Conservation (phyloP, 2,329 filamentous ascomycete species). For the Calycina herbarum region DNA sequence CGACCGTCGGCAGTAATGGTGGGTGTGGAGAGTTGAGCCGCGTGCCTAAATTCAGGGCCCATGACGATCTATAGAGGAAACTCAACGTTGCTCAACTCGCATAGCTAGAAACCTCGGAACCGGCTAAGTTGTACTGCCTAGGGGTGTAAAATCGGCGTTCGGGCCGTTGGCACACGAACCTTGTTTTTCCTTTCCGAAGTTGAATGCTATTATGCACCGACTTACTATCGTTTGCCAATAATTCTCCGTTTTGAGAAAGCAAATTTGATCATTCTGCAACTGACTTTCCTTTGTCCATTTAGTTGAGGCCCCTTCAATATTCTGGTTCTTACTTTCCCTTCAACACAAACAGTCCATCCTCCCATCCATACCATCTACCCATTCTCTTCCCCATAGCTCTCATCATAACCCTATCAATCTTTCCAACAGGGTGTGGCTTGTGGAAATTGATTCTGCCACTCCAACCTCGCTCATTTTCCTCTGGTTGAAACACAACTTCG, state of each 20-base stretch:
- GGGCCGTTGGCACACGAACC: not conserved
- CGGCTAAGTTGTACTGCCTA: not conserved
- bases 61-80: no score
- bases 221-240: not conserved
- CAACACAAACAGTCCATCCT: conserved; percentile 10
- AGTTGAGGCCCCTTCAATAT: not conserved
- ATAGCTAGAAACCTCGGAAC: no score
- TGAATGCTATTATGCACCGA: no score
- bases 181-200: no score
- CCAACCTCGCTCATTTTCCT: conserved; percentile 10
- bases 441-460: conserved; percentile 12
- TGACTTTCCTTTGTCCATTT: not conserved
- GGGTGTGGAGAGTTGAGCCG: conserved; percentile 18
- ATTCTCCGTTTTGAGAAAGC: not conserved
- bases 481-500: conserved; percentile 12
- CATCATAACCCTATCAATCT: conserved; percentile 15
- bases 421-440: conserved; percentile 13
- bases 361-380: conserved; percentile 15
- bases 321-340: not conserved
- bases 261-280: not conserved
- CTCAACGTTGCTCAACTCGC: not conserved
- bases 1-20: conserved; percentile 16
- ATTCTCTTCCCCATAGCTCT: conserved; percentile 15
- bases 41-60: conserved; percentile 17
- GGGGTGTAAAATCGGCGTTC: not conserved